Base-by-base conservation (phyloP, 768 basidiomycete species). In the Pleurotus sapidus region DNA sequence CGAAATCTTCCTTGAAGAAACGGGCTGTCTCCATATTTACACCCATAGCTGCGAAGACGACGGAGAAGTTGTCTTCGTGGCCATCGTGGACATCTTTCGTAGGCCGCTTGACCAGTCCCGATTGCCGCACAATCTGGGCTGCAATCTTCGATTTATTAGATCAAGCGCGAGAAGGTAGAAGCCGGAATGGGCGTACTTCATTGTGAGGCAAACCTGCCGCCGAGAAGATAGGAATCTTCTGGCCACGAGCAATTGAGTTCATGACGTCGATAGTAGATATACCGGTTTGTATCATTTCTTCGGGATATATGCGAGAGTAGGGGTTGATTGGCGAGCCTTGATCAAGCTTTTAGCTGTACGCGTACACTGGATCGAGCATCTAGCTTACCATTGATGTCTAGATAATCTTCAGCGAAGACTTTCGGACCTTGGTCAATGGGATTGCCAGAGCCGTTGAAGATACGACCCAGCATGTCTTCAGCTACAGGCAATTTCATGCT, bases 211-310 rank as follows among this genome's bases (percentile, higher is more conserved):
- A 80, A 81, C 97, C 95, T 57, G 97, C 94, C 46, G 97, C 97
- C 49, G 95, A 98, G 80, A 99, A 99, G 70, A 99, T 99, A 59
- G 97, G 97, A 63, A 99, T 98, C 84, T 99, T 99, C 76, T 99
- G 97, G 11, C 97, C 97, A 76, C 97, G 94, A 59, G 97, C 97
- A 70, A 99, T 99, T 57, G 96, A 96, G 77, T 99, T 95, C 94
- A 96, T 96, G 43, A 85, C 86, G 70, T 96, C 94, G 68, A 96
- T 95, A 23, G 97, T 99, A 45, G 97, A 99, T 67, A 98, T 98
- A 74, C 97, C 97, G 37, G 97, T 99, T 74, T 99, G 97, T 62
- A 99, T 98, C 97, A 99, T 99, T 77, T 99, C 97, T 75, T 98
- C 97, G 59, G 97, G 97, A 77, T 99, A 98, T 77, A 98, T 98